These are phyloP conservation scores for Colletotrichum sp. DNA, from an alignment of 2,329 filamentous ascomycete species.

Conservation along the genomic window DNA sequence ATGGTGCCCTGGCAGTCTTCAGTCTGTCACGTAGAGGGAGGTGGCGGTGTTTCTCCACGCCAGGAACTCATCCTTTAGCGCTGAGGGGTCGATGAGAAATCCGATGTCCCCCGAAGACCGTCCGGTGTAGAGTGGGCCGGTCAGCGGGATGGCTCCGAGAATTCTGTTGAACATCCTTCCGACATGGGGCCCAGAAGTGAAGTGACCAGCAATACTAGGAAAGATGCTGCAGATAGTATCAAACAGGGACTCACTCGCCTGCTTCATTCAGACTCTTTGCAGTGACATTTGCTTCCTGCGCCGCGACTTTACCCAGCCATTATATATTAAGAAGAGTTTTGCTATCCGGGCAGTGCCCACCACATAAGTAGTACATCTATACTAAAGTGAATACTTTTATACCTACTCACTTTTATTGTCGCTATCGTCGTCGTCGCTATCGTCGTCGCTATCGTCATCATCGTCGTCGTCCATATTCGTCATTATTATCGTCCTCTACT, in stretches of 20 bases:
- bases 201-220: neutral
- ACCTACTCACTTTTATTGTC: no score
- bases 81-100: neutral
- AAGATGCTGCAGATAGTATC: neutral
- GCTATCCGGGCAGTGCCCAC: no score
- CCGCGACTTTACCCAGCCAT: no score
- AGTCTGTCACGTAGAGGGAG: neutral
- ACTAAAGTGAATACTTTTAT: no score
- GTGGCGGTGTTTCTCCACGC: neutral
- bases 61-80: neutral
- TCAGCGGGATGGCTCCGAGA: neutral
- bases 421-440: no score
- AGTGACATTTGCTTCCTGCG: no score
- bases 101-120: neutral
- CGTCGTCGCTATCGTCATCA: no score
- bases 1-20: neutral
- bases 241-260: neutral
- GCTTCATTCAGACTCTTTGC: neutral
- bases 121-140: neutral
- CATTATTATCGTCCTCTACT: no score
- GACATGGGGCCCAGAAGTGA: neutral
- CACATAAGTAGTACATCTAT: no score
- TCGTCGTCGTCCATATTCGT: no score
- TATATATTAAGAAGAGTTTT: no score
- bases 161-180: neutral